A percentile compares a stretch with the other conserved stretches of the same genome.
Evolutionary conservation across 441 rosid genomes (phyloP).

Genomic region (Biscutella laevigata): DNA sequence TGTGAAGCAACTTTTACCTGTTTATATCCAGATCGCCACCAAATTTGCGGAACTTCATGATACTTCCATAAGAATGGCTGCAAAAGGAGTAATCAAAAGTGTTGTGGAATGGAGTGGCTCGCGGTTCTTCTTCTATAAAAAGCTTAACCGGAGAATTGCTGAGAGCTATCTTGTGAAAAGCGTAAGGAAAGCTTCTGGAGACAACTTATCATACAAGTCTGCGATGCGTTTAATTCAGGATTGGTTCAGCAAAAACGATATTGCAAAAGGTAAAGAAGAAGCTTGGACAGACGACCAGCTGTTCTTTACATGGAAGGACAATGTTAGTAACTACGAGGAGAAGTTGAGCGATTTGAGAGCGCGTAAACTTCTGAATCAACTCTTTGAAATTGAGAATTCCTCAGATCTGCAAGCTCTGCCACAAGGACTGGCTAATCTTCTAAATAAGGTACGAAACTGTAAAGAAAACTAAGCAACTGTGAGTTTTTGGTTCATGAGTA

Average conservation of each 20-base stretch:
- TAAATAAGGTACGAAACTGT: conserved; percentile 52
- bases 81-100: conserved; percentile 85
- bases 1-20: conserved; percentile 83
- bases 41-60: conserved; percentile 96
- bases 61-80: conserved; percentile 91
- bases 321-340: conserved; percentile 47
- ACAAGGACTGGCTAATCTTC: conserved; percentile 79
- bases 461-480: conserved; percentile 6
- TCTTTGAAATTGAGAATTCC: conserved; percentile 63
- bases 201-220: conserved; percentile 49
- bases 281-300: conserved; percentile 78
- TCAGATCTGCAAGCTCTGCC: conserved; percentile 82
- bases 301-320: conserved; percentile 81
- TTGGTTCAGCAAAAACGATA: conserved; percentile 66
- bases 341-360: conserved; percentile 67
- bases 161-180: conserved; percentile 63
- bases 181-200: conserved; percentile 67
- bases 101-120: conserved; percentile 81
- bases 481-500: conserved; percentile 5
- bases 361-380: conserved; percentile 64
- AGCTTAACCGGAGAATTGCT: conserved; percentile 64
- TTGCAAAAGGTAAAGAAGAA: conserved; percentile 44
- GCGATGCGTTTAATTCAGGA: conserved; percentile 58
- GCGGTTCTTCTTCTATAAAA: conserved; percentile 62
- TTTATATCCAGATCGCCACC: conserved; percentile 88